Conservation (phyloP, 2,329 filamentous ascomycete species). For the Pseudogymnoascus sp. region DNA sequence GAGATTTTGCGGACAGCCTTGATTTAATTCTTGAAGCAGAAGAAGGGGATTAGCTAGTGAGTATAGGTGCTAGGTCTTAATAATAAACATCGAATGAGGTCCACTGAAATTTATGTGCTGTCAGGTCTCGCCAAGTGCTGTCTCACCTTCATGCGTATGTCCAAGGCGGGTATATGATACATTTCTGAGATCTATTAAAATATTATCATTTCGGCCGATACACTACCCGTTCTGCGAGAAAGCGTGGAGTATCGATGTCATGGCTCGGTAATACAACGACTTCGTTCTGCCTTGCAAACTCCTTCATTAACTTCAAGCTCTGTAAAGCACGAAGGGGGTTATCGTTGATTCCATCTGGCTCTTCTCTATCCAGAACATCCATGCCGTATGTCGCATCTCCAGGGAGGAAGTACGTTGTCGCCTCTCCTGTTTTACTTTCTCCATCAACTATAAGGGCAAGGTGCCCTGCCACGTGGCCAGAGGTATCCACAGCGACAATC, state of each 20-base stretch:
- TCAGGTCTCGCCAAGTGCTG: no score
- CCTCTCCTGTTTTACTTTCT: slow-evolving; percentile 16
- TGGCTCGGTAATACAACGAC: slow-evolving; percentile 26
- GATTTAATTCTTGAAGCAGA: background rate
- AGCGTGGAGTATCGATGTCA: slow-evolving; percentile 25
- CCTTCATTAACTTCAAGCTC: slow-evolving; percentile 28
- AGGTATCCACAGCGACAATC: slow-evolving; percentile 29
- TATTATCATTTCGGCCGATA: no score
- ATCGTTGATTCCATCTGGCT: slow-evolving; percentile 29
- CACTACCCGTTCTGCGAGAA: no score
- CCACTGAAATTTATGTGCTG: no score
- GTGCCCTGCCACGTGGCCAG: slow-evolving; percentile 31
- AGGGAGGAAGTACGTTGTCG: slow-evolving; percentile 22
- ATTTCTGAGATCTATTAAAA: no score
- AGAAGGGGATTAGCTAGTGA: background rate
- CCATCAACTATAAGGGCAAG: slow-evolving; percentile 26
- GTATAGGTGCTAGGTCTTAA: background rate
- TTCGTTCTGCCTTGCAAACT: slow-evolving; percentile 23
- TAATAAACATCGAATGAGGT: background rate
- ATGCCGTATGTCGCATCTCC: slow-evolving; percentile 30
- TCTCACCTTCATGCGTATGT: no score
- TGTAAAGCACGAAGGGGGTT: slow-evolving; percentile 26
- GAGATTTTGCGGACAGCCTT: background rate
- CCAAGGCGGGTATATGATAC: no score
- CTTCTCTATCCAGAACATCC: slow-evolving; percentile 27